A percentile compares a stretch with the other conserved stretches of the same genome.
Conservation (phyloP, 208 protist genomes). For the Trypanosoma mega region DNA sequence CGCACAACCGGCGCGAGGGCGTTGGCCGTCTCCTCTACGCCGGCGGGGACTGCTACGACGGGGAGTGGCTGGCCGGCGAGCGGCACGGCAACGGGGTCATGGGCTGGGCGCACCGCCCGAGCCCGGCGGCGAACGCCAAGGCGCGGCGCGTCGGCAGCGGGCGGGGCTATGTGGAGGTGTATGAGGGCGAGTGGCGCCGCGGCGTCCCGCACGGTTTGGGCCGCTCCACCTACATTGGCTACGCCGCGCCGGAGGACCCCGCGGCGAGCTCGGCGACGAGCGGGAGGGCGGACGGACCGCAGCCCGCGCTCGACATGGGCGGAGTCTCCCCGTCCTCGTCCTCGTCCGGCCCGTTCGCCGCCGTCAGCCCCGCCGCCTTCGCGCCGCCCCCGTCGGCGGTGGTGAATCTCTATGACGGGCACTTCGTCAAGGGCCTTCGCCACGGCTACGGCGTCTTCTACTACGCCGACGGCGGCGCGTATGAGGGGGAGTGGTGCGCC, state of each 20-base stretch:
- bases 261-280: not conserved
- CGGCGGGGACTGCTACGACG: constrained; percentile 78
- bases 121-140: too few relatives aligned
- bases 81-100: constrained; percentile 62
- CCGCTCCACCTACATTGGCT: constrained; percentile 56
- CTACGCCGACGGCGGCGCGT: constrained; percentile 87
- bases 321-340: too few relatives aligned
- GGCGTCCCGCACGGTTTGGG: constrained; percentile 73
- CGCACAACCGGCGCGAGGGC: constrained; percentile 50
- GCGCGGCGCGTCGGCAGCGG: too few relatives aligned
- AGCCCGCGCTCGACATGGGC: too few relatives aligned
- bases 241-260: constrained; percentile 1
- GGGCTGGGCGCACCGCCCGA: too few relatives aligned
- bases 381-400: constrained; percentile 38
- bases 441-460: constrained; percentile 77
- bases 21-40: constrained; percentile 52
- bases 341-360: too few relatives aligned
- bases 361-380: constrained; percentile 29
- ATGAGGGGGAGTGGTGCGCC: constrained; percentile 76
- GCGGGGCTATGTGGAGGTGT: constrained; percentile 58
- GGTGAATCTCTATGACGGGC: constrained; percentile 78
- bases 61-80: constrained; percentile 49
- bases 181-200: constrained; percentile 70
- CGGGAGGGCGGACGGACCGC: too few relatives aligned
- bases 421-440: constrained; percentile 49